phyloP scores from a whole-genome alignment of 2,329 filamentous ascomycete genomes.

The Sordariomycetes sp. region DNA sequence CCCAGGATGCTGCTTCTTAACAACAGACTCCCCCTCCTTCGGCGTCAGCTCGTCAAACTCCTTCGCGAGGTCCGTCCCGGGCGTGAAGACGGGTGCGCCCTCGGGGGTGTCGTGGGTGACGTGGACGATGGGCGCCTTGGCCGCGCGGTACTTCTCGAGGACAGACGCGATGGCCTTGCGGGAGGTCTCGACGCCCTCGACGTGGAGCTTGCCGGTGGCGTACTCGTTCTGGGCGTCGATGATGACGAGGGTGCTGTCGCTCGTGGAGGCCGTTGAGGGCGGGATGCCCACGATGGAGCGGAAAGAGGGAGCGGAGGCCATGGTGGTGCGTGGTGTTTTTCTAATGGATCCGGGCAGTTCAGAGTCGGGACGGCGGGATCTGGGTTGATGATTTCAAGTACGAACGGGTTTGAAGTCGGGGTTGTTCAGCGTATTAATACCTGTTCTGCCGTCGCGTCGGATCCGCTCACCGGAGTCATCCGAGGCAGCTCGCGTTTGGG shows the following conservation, averaged over 20 bases:
- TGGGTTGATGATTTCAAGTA: too few relatives aligned
- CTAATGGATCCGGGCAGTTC: not conserved
- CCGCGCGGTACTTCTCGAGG: conserved; percentile 48
- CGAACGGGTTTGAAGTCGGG: too few relatives aligned
- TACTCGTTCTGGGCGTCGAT: conserved; percentile 66
- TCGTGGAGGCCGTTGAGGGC: conserved; percentile 42
- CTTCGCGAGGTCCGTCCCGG: conserved; percentile 44
- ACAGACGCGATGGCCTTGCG: conserved; percentile 43
- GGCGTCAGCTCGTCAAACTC: conserved; percentile 51
- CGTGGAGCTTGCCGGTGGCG: conserved; percentile 43
- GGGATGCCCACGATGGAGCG: conserved; percentile 42
- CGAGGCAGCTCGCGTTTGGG: too few relatives aligned
- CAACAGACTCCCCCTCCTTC: conserved; percentile 39
- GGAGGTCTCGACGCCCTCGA: conserved; percentile 39
- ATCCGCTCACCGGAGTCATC: too few relatives aligned
- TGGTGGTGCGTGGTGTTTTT: not conserved
- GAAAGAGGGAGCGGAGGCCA: conserved; percentile 13
- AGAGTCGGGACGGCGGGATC: not conserved
- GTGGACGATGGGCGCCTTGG: conserved; percentile 42
- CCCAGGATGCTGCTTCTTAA: conserved; percentile 47
- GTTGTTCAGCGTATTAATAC: too few relatives aligned
- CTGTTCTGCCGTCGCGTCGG: too few relatives aligned
- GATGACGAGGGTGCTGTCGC: conserved; percentile 53
- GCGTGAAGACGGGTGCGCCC: conserved; percentile 57
- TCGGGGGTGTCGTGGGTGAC: conserved; percentile 47